phyloP scores from a whole-genome alignment of 2,329 filamentous ascomycete genomes.

The Stachybotrys elegans region DNA sequence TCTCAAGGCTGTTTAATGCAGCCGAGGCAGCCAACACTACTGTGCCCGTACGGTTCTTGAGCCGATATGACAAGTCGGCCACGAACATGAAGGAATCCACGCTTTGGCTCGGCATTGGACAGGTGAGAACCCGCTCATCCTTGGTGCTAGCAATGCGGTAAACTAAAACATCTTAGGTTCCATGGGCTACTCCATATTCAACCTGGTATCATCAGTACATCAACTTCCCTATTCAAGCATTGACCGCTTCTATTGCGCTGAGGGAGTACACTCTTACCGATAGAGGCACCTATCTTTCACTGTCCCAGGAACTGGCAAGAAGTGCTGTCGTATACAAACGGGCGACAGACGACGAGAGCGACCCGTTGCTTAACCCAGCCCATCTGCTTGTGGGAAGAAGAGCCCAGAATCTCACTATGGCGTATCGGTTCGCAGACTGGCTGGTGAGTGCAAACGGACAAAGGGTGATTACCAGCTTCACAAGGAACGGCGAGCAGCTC shows the following conservation, averaged over 20 bases:
- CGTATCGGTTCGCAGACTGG: not conserved
- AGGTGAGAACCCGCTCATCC: slow-evolving; percentile 20
- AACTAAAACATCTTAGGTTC: slow-evolving; percentile 20
- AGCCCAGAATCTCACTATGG: not conserved
- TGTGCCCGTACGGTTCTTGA: slow-evolving; percentile 34
- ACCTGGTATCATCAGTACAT: slow-evolving; percentile 43
- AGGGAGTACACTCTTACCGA: slow-evolving; percentile 44
- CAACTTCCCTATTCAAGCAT: slow-evolving; percentile 38
- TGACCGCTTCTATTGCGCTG: slow-evolving; percentile 33
- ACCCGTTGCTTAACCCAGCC: slow-evolving; percentile 37
- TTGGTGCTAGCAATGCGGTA: too few relatives aligned
- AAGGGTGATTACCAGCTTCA: not conserved
- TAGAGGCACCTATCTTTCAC: slow-evolving; percentile 36
- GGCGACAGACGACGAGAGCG: slow-evolving; percentile 26
- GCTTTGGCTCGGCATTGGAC: slow-evolving; percentile 40
- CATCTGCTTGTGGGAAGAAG: slow-evolving; percentile 19
- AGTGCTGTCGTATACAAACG: slow-evolving; percentile 30
- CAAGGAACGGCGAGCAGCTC: not conserved
- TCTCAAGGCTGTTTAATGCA: slow-evolving; percentile 26
- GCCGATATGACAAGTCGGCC: slow-evolving; percentile 42
- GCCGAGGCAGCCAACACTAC: slow-evolving; percentile 25
- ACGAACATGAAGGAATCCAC: slow-evolving; percentile 43
- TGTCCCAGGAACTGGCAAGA: slow-evolving; percentile 25
- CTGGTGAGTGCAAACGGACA: not conserved
- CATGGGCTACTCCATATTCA: slow-evolving; percentile 38